Percentiles rank a stretch among this genome's conserved stretches.
Conservation (phyloP, 805 yeast species). For the Tetrapisispora fleetii region DNA sequence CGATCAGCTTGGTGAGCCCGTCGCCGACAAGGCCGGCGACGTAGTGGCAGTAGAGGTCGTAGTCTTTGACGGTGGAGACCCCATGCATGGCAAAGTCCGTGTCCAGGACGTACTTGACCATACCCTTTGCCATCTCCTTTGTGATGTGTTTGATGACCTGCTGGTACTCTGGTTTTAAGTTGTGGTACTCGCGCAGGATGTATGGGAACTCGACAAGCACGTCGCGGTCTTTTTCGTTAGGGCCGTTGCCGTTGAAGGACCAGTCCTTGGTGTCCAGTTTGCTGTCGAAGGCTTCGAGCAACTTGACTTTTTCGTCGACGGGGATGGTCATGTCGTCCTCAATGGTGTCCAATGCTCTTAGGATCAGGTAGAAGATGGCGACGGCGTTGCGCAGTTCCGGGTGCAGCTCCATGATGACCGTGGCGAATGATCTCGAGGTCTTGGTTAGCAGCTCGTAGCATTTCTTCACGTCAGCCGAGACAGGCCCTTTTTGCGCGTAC, state of each 20-base stretch:
- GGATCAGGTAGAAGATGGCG: constrained; percentile 72
- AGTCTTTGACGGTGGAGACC: constrained; percentile 67
- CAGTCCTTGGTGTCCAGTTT: constrained; percentile 60
- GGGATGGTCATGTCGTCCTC: constrained; percentile 93
- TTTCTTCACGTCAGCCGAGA: constrained; percentile 32
- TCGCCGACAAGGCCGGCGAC: constrained; percentile 98
- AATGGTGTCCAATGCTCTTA: constrained; percentile 88
- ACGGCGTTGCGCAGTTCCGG: constrained; percentile 80
- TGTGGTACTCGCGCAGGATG: constrained; percentile 62
- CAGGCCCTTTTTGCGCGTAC: neutral
- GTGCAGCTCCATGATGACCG: constrained; percentile 83
- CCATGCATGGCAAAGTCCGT: constrained; percentile 77
- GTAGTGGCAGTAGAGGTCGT: constrained; percentile 86
- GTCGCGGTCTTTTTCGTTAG: constrained; percentile 69
- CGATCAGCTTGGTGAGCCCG: constrained; percentile 77
- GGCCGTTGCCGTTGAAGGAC: constrained; percentile 70
- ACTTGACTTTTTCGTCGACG: constrained; percentile 60
- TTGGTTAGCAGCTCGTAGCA: constrained; percentile 58
- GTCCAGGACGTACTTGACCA: constrained; percentile 85
- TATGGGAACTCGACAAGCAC: constrained; percentile 71
- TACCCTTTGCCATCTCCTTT: constrained; percentile 87
- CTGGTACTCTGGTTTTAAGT: constrained; percentile 66
- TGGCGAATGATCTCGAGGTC: constrained; percentile 90
- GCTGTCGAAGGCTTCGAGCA: constrained; percentile 57
- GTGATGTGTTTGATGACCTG: constrained; percentile 73